Base-by-base conservation (phyloP, 768 basidiomycete species). In the Termitomyces sp. region DNA sequence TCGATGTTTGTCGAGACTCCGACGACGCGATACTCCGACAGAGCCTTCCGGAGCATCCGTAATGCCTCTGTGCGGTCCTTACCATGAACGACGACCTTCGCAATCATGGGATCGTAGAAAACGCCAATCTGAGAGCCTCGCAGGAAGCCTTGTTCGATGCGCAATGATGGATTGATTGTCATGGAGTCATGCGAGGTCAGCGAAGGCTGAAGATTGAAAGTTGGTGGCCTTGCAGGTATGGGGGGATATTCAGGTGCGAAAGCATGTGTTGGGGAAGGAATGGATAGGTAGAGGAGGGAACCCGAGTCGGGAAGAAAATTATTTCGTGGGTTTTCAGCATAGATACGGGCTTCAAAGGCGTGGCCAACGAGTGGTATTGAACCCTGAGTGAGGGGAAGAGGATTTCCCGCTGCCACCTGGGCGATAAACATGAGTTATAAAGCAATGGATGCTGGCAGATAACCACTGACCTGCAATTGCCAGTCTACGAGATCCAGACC, bases 291-390 rank as follows among this genome's bases (percentile, higher is more conserved):
- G 5, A 91, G 70, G 11, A 98, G 77, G 3, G 79, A 76, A 3
- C 94, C 94, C 20, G 91, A 94, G 66, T 97, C 94, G 0, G 94
- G 94, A 5, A 96, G 78, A 76, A 97, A 97, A 68, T 91, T 83
- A 69, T 94, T 93, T 58, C 92, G 85, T 22, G 94, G 95, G 63
- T 93, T 92, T 70, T 97, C 95, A 2, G 94, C 95, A 67, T 98
- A 97, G 60, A 98, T 95, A 20, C 95, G 85, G 7, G 92, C 93
- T 72, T 96, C 95, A 63, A 96, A 96, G 0, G 94, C 91, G 62
- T 96, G 95, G 5, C 95, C 95, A 0, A 90, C 85, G 52, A 94
- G 86, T 2, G 91, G 92, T 55, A 98, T 88, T 16, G 85, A 74
- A 0, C 81, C 78, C 70, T 97, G 95, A 0, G 72, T 65, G 30